A percentile compares a stretch with the other conserved stretches of the same genome.
These are phyloP conservation scores for Metschnikowia reukaufii DNA, from an alignment of 805 yeast species.

Conservation along the genomic window DNA sequence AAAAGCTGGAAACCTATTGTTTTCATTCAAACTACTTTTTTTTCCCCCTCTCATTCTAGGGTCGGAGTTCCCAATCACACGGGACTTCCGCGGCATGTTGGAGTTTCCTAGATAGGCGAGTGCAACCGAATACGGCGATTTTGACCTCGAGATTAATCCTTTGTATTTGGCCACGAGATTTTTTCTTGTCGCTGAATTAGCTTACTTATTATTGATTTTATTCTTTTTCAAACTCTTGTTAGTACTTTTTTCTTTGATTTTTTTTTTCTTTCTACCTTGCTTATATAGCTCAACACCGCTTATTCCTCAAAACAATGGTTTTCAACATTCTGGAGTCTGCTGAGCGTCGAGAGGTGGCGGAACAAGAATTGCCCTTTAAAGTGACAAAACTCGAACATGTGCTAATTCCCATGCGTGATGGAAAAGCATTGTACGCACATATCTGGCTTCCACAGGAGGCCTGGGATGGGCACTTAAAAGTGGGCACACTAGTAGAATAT, in stretches of 20 bases:
- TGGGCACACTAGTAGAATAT: conserved; percentile 45
- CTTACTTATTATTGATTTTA: neutral
- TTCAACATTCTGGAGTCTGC: conserved; percentile 2
- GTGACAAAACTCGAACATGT: conserved; percentile 8
- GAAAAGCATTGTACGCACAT: conserved; percentile 38
- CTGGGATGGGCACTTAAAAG: conserved; percentile 13
- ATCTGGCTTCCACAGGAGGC: conserved; percentile 45
- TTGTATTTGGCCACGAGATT: too few relatives aligned
- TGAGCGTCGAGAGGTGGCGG: conserved; percentile 4
- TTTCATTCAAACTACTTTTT: too few relatives aligned
- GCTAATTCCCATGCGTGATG: conserved; percentile 40
- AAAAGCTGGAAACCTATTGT: too few relatives aligned
- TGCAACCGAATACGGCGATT: too few relatives aligned
- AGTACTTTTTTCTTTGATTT: neutral
- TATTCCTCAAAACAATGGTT: neutral
- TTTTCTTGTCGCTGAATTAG: too few relatives aligned
- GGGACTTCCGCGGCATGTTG: too few relatives aligned
- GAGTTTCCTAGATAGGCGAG: too few relatives aligned
- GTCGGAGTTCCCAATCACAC: too few relatives aligned
- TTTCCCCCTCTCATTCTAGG: too few relatives aligned
- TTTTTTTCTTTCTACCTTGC: too few relatives aligned
- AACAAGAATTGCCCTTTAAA: conserved; percentile 1
- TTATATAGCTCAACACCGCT: too few relatives aligned
- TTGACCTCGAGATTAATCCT: neutral
- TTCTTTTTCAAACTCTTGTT: neutral